Evolutionary conservation across 2,329 filamentous ascomycete species (phyloP).

Genomic region (Byssochlamys sp.): DNA sequence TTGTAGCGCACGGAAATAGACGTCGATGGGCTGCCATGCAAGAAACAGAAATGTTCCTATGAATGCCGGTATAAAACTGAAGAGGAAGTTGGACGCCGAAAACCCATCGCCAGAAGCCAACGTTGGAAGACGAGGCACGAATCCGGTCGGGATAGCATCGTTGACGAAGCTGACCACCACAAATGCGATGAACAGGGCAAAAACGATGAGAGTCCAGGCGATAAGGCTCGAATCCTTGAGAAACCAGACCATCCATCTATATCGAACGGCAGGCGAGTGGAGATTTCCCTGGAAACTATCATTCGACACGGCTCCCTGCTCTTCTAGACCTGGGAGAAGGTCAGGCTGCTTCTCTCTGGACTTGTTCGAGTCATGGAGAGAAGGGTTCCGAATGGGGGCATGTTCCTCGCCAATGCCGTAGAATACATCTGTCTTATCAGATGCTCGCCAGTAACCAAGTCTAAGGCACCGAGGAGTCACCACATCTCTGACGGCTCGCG

Average conservation of each 20-base stretch:
- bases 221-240: constrained; percentile 59
- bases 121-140: constrained; percentile 57
- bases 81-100: constrained; percentile 79
- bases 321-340: constrained; percentile 30
- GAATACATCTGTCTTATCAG: constrained; percentile 59
- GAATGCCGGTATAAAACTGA: constrained; percentile 54
- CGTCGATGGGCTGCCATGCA: constrained; percentile 50
- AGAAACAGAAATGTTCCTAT: constrained; percentile 53
- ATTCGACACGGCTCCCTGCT: constrained; percentile 25
- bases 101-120: constrained; percentile 57
- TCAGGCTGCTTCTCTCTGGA: constrained; percentile 22
- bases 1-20: constrained; percentile 50
- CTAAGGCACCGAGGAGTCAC: constrained; percentile 53
- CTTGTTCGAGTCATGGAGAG: constrained; percentile 22
- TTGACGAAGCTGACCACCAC: constrained; percentile 71
- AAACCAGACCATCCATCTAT: constrained; percentile 68
- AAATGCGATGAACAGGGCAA: constrained; percentile 58
- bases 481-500: constrained; percentile 37
- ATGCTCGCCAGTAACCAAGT: constrained; percentile 77
- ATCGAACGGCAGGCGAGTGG: constrained; percentile 45
- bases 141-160: constrained; percentile 57
- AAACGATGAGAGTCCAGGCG: constrained; percentile 52
- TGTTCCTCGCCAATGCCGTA: constrained; percentile 66
- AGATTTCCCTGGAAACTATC: constrained; percentile 43
- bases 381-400: constrained; percentile 38